Conservation (phyloP, 495 filamentous ascomycete species). For the Aspergillus kassunensis region DNA sequence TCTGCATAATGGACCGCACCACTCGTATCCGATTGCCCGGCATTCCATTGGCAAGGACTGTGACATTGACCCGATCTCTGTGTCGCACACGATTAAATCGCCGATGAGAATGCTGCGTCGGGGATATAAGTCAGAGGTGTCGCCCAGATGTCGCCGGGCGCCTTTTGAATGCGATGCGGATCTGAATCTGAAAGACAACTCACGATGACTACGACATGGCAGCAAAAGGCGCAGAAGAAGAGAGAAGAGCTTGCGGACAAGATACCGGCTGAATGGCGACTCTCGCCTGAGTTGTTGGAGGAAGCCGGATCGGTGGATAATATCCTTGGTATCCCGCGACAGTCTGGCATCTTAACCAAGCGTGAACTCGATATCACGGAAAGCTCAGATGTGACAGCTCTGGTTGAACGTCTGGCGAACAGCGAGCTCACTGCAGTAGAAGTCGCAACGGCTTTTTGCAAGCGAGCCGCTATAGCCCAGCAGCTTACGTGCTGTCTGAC, state of each 20-base stretch:
- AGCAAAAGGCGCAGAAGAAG: constrained; percentile 27
- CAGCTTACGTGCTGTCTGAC: constrained; percentile 51
- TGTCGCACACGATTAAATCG: background rate
- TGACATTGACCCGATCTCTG: background rate
- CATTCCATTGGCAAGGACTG: background rate
- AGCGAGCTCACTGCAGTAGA: constrained; percentile 43
- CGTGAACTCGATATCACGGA: constrained; percentile 55
- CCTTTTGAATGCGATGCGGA: too few relatives aligned
- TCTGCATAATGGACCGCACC: background rate
- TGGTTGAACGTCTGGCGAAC: constrained; percentile 23
- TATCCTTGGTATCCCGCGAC: constrained; percentile 34
- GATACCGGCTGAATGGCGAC: constrained; percentile 42
- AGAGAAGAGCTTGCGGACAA: constrained; percentile 34
- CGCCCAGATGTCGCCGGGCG: too few relatives aligned
- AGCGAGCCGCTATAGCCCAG: constrained; percentile 39
- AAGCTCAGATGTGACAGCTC: constrained; percentile 41
- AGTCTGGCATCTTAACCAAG: constrained; percentile 42
- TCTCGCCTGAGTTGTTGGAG: constrained; percentile 16
- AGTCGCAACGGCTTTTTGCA: constrained; percentile 54
- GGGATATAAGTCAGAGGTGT: background rate
- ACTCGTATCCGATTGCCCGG: background rate
- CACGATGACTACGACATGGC: constrained; percentile 19
- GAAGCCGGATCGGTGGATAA: constrained; percentile 11
- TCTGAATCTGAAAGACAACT: too few relatives aligned
- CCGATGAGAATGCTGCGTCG: background rate